These are phyloP conservation scores for Aspergillus unguis DNA, from an alignment of 2,329 filamentous ascomycete genomes.

Conservation along the genomic window DNA sequence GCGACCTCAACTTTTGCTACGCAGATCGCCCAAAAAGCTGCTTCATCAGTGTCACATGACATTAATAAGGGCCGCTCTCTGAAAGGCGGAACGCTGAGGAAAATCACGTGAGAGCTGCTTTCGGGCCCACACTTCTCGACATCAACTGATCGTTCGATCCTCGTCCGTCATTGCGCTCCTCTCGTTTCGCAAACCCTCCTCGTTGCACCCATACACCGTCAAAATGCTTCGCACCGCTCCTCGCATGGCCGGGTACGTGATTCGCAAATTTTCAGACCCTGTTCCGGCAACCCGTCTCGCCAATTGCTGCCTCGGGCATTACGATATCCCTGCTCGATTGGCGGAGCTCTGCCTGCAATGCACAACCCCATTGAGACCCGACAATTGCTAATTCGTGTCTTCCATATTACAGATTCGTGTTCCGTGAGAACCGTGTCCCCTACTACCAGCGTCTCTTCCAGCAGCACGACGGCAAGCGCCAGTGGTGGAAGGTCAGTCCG, in stretches of 20 bases:
- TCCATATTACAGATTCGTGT: constrained; percentile 46
- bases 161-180: constrained; percentile 27
- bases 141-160: constrained; percentile 25
- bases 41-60: constrained; percentile 13
- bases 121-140: constrained; percentile 28
- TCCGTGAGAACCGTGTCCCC: constrained; percentile 66
- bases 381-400: constrained; percentile 18
- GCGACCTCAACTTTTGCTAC: not conserved
- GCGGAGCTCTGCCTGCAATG: constrained; percentile 6
- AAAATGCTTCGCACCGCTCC: constrained; percentile 43
- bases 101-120: constrained; percentile 29
- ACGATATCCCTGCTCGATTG: constrained; percentile 17
- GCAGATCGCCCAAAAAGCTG: constrained; percentile 1
- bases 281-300: constrained; percentile 4
- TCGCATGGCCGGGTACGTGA: constrained; percentile 43
- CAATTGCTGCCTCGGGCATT: constrained; percentile 19
- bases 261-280: not conserved
- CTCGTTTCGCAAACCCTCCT: constrained; percentile 22
- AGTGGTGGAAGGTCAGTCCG: constrained; percentile 64
- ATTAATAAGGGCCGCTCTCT: constrained; percentile 24
- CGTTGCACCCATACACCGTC: constrained; percentile 27
- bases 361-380: not conserved
- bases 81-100: constrained; percentile 31
- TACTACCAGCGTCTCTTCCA: constrained; percentile 67
- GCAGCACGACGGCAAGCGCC: constrained; percentile 62